Evolutionary conservation across 495 filamentous ascomycete species (phyloP).

Genomic region (Talaromyces nanjingensis): DNA sequence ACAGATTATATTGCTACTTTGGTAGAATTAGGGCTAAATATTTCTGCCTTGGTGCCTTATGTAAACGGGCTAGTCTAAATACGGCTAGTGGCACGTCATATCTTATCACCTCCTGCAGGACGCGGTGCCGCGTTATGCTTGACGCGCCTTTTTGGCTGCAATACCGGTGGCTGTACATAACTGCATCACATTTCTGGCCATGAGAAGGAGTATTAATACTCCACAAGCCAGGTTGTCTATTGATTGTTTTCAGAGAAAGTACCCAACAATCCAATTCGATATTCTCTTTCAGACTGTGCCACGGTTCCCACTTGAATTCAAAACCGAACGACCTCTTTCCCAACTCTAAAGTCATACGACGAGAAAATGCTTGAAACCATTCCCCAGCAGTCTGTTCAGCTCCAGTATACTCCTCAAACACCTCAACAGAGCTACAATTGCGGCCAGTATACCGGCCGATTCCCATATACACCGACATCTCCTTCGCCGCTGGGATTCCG

Average conservation of each 20-base stretch:
- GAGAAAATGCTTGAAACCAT: conserved; percentile 11
- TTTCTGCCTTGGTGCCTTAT: background rate
- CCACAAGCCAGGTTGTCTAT: background rate
- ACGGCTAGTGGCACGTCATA: background rate
- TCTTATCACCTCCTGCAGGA: conserved; percentile 4
- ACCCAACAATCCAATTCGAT: background rate
- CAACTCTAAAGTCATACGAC: background rate
- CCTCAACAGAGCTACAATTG: conserved; percentile 1
- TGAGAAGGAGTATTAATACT: background rate
- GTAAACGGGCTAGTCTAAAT: background rate
- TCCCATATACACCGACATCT: background rate
- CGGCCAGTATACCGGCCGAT: background rate
- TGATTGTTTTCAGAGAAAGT: background rate
- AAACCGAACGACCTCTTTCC: background rate
- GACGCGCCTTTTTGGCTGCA: background rate
- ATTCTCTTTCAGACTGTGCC: background rate
- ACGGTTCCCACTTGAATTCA: background rate
- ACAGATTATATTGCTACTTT: background rate
- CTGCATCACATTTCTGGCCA: background rate
- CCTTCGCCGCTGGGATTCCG: conserved; percentile 7
- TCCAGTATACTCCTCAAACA: background rate
- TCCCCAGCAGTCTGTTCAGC: conserved; percentile 12
- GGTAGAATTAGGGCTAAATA: background rate
- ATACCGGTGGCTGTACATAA: conserved; percentile 3
- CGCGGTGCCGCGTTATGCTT: background rate